Base-by-base conservation (phyloP, 2,329 filamentous ascomycete species). In the Nemania diffusa region DNA sequence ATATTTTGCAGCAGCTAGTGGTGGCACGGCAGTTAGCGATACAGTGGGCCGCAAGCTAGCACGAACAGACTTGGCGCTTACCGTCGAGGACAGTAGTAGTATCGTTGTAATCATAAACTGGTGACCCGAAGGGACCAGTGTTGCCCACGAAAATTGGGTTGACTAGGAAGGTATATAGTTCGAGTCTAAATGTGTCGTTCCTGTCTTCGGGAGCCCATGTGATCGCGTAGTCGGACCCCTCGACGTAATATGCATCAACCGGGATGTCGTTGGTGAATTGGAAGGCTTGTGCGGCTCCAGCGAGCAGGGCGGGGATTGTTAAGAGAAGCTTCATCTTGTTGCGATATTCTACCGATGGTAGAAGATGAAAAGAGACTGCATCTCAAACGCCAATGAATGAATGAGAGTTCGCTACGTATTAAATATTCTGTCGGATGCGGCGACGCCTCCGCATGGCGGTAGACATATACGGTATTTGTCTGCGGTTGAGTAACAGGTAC, bases 1-100 rank as follows among this genome's bases (percentile, higher is more conserved):
- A 13, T 62, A 66, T 34, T 62, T 66, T n/a, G 58, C 64, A 53
- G 58, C 64, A 17, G 52, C 64, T 66, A 62, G 46, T 13, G 5
- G 26, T 27, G 26, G n/a, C 17, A 5, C 9, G 29, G 52, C 1
- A 17, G 44, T 65, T 44, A 65, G 57, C 20, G 20, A 51, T 22
- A n/a, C 22, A 29, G 22, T n/a, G 34, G 22, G 1, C 1, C 11
- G 1, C 11, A n/a, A 29, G 9, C 15, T 22, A 40, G 11, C 2
- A 57, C 57, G 2, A 52, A 37, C 2, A n/a, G 15, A 8, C 4
- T 56, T 34, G 8, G 15, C 44, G 26, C 32, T 65, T 46, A 65
- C 63, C 42, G 20, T 65, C 32, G 13, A 65, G 63, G 15, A 65
- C 57, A 46, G 57, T 65, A 22, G 57, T 62, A 17, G 57, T 65